Percentiles rank a stretch among this genome's conserved stretches.
These are phyloP conservation scores for Pseudocercospora eumusae DNA, from an alignment of 2,329 filamentous ascomycete genomes.

Conservation along the genomic window DNA sequence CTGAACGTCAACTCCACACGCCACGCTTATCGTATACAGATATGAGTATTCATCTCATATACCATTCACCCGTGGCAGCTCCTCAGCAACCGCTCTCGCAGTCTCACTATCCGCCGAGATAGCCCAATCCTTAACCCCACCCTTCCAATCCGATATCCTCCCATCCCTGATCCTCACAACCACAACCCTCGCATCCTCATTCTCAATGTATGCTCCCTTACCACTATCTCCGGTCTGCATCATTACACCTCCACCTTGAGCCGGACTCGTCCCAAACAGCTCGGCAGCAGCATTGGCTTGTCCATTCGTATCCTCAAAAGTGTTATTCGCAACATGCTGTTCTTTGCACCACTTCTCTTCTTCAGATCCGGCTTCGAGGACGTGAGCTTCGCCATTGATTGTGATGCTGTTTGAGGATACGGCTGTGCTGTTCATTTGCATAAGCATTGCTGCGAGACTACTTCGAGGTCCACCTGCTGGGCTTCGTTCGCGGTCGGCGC, in stretches of 20 bases:
- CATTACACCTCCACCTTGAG: neutral
- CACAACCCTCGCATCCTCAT: constrained; percentile 82
- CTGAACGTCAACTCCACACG: neutral
- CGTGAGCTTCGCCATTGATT: constrained; percentile 81
- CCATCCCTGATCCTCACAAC: constrained; percentile 82
- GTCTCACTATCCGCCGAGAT: constrained; percentile 14
- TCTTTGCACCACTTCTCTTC: constrained; percentile 84
- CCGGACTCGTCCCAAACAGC: constrained; percentile 27
- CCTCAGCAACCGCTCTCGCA: neutral
- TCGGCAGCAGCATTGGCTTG: constrained; percentile 33
- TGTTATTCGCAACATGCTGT: constrained; percentile 88
- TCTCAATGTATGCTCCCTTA: constrained; percentile 70
- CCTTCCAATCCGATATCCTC: constrained; percentile 91
- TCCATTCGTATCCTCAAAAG: constrained; percentile 42
- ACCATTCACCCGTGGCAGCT: constrained; percentile 15
- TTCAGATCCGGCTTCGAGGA: constrained; percentile 71
- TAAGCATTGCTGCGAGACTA: constrained; percentile 76
- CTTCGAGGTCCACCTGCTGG: constrained; percentile 65
- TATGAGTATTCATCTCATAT: neutral
- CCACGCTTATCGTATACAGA: neutral
- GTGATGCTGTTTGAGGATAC: constrained; percentile 88
- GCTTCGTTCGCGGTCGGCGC: constrained; percentile 56
- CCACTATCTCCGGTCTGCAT: constrained; percentile 44
- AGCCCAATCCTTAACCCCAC: constrained; percentile 80
- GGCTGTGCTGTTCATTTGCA: constrained; percentile 88